Evolutionary conservation across 371 early-diverging fungal genomes (phyloP).

Genomic region (Apophysomyces elegans): DNA sequence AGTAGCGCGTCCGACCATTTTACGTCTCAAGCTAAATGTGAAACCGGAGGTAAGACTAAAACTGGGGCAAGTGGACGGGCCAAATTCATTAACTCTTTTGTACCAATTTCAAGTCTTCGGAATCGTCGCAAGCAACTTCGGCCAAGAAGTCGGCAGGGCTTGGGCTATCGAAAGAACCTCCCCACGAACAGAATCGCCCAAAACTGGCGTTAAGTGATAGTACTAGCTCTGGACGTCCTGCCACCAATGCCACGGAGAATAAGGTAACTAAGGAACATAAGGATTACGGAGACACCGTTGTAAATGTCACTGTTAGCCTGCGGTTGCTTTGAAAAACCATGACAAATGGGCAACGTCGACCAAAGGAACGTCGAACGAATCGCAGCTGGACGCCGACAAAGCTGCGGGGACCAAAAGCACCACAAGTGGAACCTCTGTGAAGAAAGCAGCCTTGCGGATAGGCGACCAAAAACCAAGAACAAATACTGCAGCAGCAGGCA

Average conservation of each 20-base stretch:
- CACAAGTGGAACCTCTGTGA: slow-evolving; percentile 5
- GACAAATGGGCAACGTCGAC: slow-evolving; percentile 40
- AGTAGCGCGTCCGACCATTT: slow-evolving; percentile 3
- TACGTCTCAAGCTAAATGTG: slow-evolving; percentile 14
- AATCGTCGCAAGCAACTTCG: slow-evolving; percentile 6
- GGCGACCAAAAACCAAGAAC: neutral
- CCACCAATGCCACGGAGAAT: slow-evolving; percentile 19
- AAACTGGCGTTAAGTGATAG: slow-evolving; percentile 30
- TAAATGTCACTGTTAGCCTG: slow-evolving; percentile 14
- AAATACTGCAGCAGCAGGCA: slow-evolving; percentile 10
- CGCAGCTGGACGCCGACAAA: slow-evolving; percentile 2
- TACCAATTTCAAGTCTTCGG: neutral
- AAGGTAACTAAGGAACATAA: slow-evolving; percentile 13
- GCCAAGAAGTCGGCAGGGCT: slow-evolving; percentile 21
- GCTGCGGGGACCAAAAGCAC: neutral
- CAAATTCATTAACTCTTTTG: neutral
- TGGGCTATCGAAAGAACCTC: slow-evolving; percentile 26
- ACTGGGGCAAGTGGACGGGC: too few species aligned
- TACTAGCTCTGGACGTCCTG: slow-evolving; percentile 15
- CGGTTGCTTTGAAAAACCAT: slow-evolving; percentile 31
- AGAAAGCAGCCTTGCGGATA: slow-evolving; percentile 6
- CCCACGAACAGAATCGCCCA: slow-evolving; percentile 22
- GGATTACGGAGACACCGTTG: neutral
- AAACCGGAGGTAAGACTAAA: slow-evolving; percentile 7
- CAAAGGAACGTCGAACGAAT: slow-evolving; percentile 15